These are phyloP conservation scores for Sporothrix brasiliensis DNA, from an alignment of 2,329 filamentous ascomycete genomes.

Conservation along the genomic window DNA sequence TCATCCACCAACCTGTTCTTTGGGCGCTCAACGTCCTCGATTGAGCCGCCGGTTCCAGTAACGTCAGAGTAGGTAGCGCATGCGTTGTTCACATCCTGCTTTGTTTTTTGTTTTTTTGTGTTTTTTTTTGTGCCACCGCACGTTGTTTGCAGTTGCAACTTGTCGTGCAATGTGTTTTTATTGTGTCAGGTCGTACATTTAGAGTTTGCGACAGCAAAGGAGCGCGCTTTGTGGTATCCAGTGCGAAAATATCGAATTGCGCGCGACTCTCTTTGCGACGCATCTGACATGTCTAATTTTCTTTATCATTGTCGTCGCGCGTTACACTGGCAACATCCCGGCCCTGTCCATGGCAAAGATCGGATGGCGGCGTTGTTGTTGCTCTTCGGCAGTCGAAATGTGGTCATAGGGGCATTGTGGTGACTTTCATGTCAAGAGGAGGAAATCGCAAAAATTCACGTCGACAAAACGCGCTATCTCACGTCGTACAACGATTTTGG, in stretches of 20 bases:
- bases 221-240: not conserved
- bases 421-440: not conserved
- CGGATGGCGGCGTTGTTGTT: not conserved
- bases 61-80: constrained; percentile 17
- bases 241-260: not conserved
- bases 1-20: constrained; percentile 31
- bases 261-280: not conserved
- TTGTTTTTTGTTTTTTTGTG: not conserved
- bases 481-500: not conserved
- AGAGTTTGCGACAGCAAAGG: not conserved
- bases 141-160: not conserved
- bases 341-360: not conserved
- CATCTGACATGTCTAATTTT: too few species aligned
- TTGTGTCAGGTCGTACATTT: not conserved
- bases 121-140: not conserved
- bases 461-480: not conserved
- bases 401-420: not conserved
- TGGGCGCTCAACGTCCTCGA: constrained; percentile 17
- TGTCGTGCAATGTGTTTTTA: too few species aligned
- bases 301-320: too few species aligned
- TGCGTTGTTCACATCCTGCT: not conserved
- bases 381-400: not conserved
- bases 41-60: constrained; percentile 14
- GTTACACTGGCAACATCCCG: too few species aligned
- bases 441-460: not conserved